phyloP scores from a whole-genome alignment of 1,284 basidiomycete genomes.

The Mycosarcoma mackinlayi region DNA sequence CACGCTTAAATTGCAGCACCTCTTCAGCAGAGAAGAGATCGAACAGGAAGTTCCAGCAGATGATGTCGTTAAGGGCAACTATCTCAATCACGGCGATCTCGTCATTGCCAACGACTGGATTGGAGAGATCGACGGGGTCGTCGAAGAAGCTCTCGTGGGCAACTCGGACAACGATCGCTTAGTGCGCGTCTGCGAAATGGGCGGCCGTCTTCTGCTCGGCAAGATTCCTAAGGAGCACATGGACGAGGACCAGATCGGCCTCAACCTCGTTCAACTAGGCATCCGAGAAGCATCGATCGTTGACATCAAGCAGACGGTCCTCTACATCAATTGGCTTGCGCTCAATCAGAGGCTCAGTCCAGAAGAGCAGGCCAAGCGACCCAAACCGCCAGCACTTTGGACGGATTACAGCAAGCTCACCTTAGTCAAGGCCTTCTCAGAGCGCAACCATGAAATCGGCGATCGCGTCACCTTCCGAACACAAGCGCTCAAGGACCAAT shows the following conservation, averaged over 20 bases:
- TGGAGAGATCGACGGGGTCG: constrained; percentile 78
- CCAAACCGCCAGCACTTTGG: constrained; percentile 46
- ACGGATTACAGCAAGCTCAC: constrained; percentile 45
- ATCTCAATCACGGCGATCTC: constrained; percentile 70
- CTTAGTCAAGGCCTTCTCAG: constrained; percentile 40
- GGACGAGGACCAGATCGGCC: constrained; percentile 68
- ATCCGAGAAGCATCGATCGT: constrained; percentile 70
- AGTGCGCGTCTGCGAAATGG: constrained; percentile 39
- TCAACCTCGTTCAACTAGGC: constrained; percentile 68
- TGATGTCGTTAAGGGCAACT: constrained; percentile 70
- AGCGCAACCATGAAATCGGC: constrained; percentile 62
- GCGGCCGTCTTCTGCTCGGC: constrained; percentile 33
- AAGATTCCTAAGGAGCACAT: constrained; percentile 39
- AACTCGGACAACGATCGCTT: constrained; percentile 70
- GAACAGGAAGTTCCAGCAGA: constrained; percentile 76
- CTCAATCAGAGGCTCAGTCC: constrained; percentile 77
- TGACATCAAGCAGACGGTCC: constrained; percentile 79
- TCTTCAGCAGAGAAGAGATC: constrained; percentile 76
- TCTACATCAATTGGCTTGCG: constrained; percentile 87
- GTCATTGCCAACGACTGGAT: constrained; percentile 83
- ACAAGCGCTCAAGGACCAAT: constrained; percentile 34
- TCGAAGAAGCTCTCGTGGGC: constrained; percentile 81
- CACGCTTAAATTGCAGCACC: constrained; percentile 78
- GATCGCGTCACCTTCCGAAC: constrained; percentile 66
- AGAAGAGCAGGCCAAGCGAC: constrained; percentile 40